Evolutionary conservation across 768 basidiomycete species (phyloP), one percentile per base, ranked within the genome.

Genomic region (Ramaria sp.): DNA sequence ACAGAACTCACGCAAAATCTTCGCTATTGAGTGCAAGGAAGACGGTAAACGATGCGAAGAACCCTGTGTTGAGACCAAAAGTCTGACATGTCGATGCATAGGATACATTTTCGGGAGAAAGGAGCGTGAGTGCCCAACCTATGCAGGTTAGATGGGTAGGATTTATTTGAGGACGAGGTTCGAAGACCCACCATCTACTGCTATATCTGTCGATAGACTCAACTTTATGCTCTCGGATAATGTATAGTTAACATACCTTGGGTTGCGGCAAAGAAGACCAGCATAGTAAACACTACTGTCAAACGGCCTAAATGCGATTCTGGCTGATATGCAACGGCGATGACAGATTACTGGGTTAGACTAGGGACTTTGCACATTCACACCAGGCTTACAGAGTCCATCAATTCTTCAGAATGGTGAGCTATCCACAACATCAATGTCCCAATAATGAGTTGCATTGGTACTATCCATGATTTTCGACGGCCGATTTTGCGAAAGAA

Each of bases 61-160:
- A 97, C 5, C 96, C 96, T 1, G 90, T 88, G 63, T 95, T 97
- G 24, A 99, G 76, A 12, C 96, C 96, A 59, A 98, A 91, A 0
- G 96, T 98, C 69, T 99, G 96, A 58, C 95, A 97, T 7, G 94
- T 98, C 17, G 93, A 96, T 3, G 96, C 96, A 65, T 94, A 99
- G 17, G 94, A 91, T 38, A 98, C 71, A 66, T 93, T 94, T 61
- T 92, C 92, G 59, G 90, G 84, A 1, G 95, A 98, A 48, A 99
- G 81, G 34, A 84, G 77, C 4, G 88, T 91, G 54, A 88, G 76
- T 19, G 84, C 88, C 87, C 86, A 88, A 31, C 84, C 83, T 86
- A 59, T 7, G 31, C 31, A 53, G 48, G 58, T 72, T 69, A 20
- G 70, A 71, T 9, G 11, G 71, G 71, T n/a, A 73, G 72, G 30